Conservation (phyloP, 495 filamentous ascomycete species). For the Bathelium albidoporum region DNA sequence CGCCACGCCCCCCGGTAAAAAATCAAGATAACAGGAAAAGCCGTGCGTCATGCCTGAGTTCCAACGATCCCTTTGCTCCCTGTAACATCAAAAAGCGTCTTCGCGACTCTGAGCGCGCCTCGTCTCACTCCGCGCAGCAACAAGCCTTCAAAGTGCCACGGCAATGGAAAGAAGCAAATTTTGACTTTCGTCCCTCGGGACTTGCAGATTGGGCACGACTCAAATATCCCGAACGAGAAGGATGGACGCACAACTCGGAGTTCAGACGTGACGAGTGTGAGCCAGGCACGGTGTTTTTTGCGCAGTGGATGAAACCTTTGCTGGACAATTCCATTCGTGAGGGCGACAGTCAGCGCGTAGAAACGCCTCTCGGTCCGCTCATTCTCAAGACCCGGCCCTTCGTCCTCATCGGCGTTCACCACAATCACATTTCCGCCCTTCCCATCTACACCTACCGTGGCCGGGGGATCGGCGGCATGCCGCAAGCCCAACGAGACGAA, state of each 20-base stretch:
- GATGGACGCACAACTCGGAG: background rate
- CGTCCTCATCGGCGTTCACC: background rate
- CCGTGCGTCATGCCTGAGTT: background rate
- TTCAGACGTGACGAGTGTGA: background rate
- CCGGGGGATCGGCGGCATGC: background rate
- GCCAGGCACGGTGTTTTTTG: background rate
- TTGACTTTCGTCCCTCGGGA: background rate
- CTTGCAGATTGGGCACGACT: background rate
- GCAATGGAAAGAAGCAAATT: background rate
- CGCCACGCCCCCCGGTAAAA: too few species aligned
- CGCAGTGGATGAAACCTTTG: background rate
- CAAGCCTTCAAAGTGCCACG: background rate
- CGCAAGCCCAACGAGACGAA: background rate
- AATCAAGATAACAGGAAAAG: too few species aligned
- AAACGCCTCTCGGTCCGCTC: background rate
- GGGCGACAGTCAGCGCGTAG: background rate
- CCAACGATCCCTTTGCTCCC: background rate
- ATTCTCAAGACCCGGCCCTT: background rate
- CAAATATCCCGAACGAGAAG: background rate
- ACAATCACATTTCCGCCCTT: background rate
- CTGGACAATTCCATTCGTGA: background rate
- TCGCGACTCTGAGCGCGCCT: background rate
- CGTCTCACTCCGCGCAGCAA: background rate
- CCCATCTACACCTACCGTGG: background rate
- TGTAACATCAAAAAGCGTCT: background rate